Percentiles rank a stretch among this genome's conserved stretches.
Evolutionary conservation across 805 yeast species (phyloP).

Genomic region (Candida orba): DNA sequence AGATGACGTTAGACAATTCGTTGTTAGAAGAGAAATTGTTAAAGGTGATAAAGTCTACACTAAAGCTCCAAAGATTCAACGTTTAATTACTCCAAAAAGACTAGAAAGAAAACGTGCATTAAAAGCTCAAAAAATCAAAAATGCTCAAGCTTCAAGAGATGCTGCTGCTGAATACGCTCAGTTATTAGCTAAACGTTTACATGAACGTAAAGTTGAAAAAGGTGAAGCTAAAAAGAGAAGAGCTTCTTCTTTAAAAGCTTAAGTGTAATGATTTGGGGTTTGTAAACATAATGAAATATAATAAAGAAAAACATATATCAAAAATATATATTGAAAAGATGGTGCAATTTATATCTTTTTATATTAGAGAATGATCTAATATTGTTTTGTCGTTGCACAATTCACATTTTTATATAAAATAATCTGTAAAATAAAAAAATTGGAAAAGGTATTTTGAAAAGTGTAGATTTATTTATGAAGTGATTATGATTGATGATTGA

Average conservation of each 20-base stretch:
- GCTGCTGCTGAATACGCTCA: slow-evolving; percentile 99
- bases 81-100: slow-evolving; percentile 98
- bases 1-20: slow-evolving; percentile 85
- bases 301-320: not conserved
- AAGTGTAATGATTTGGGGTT: slow-evolving; percentile 25
- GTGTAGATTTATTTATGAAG: no score
- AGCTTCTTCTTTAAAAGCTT: slow-evolving; percentile 97
- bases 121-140: slow-evolving; percentile 86
- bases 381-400: slow-evolving; percentile 4
- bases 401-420: slow-evolving; percentile 5
- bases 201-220: slow-evolving; percentile 96
- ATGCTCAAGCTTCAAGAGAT: slow-evolving; percentile 98
- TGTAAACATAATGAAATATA: slow-evolving; percentile 3
- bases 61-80: slow-evolving; percentile 99
- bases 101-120: slow-evolving; percentile 98
- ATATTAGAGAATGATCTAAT: not conserved
- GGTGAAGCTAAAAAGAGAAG: slow-evolving; percentile 99
- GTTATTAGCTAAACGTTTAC: slow-evolving; percentile 95
- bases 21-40: slow-evolving; percentile 95
- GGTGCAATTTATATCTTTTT: slow-evolving; percentile 4
- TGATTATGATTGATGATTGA: no score
- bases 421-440: slow-evolving; percentile 8
- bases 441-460: not conserved
- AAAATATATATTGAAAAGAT: slow-evolving; percentile 1
- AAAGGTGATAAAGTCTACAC: slow-evolving; percentile 98